Conservation (phyloP, 108 stramenopile genomes). For the Nannochloropsis salina region DNA sequence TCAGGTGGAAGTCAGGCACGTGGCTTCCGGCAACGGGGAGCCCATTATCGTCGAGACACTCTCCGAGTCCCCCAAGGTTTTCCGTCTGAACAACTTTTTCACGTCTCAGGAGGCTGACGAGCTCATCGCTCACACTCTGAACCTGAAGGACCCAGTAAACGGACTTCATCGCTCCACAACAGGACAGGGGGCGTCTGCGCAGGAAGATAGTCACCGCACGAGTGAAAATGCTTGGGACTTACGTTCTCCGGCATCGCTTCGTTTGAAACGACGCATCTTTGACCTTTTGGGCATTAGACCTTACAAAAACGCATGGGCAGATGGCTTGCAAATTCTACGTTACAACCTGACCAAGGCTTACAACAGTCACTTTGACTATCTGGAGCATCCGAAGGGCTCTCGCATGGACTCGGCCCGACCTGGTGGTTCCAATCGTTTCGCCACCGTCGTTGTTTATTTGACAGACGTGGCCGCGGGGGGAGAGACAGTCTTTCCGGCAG, state of each 20-base stretch:
- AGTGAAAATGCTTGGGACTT: slow-evolving; percentile 42
- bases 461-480: slow-evolving; percentile 83
- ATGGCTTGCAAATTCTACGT: slow-evolving; percentile 87
- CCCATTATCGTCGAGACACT: slow-evolving; percentile 50
- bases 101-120: slow-evolving; percentile 46
- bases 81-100: slow-evolving; percentile 50
- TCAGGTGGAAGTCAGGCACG: slow-evolving; percentile 10
- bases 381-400: slow-evolving; percentile 55
- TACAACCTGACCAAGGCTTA: slow-evolving; percentile 88
- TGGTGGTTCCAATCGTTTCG: slow-evolving; percentile 79
- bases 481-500: slow-evolving; percentile 77
- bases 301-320: slow-evolving; percentile 68
- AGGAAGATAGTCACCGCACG: slow-evolving; percentile 29
- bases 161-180: neutral
- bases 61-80: slow-evolving; percentile 45
- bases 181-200: neutral
- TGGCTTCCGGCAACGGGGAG: slow-evolving; percentile 24
- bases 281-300: slow-evolving; percentile 59
- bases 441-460: slow-evolving; percentile 91
- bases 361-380: slow-evolving; percentile 78
- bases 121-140: slow-evolving; percentile 45
- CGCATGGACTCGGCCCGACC: slow-evolving; percentile 41
- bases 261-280: slow-evolving; percentile 37
- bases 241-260: slow-evolving; percentile 23
- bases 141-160: slow-evolving; percentile 26